Evolutionary conservation across 352 stramenopile species (phyloP).

Genomic region (Plasmopara halstedii): DNA sequence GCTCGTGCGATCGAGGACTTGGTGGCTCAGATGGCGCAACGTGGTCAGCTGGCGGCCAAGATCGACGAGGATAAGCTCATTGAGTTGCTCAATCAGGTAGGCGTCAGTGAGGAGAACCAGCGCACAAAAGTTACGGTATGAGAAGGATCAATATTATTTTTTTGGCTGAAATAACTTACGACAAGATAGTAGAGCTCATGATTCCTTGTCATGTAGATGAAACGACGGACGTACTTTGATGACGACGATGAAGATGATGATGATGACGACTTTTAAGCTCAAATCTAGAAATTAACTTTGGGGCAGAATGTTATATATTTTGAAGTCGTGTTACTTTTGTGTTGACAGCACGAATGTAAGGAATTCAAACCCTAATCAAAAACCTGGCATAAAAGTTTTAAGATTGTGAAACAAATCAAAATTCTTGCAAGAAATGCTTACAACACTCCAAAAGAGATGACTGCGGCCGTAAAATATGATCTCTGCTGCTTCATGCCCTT

Average conservation of each 20-base stretch:
- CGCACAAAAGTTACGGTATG: conserved; percentile 84
- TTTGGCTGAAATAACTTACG: background rate
- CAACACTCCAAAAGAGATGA: too few species aligned
- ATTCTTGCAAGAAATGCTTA: too few species aligned
- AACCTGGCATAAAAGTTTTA: too few species aligned
- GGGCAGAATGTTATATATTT: too few species aligned
- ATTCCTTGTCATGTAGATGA: conserved; percentile 43
- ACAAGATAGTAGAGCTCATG: background rate
- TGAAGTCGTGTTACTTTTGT: too few species aligned
- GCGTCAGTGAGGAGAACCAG: conserved; percentile 75
- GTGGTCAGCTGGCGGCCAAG: conserved; percentile 67
- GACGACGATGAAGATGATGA: conserved; percentile 83
- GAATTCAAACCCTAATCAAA: too few species aligned
- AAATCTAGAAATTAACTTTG: too few species aligned
- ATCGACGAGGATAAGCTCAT: conserved; percentile 85
- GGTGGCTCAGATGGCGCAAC: conserved; percentile 82
- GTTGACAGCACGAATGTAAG: too few species aligned
- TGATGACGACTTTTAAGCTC: conserved; percentile 53
- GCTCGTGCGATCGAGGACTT: conserved; percentile 78
- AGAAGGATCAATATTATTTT: background rate
- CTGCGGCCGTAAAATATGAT: too few species aligned
- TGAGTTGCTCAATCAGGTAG: conserved; percentile 69
- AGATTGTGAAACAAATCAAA: too few species aligned
- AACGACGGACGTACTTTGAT: conserved; percentile 83
- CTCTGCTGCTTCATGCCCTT: too few species aligned